Evolutionary conservation across 306 rosid genomes (phyloP), one percentile per base, ranked within the genome.

Genomic region (Psophocarpus tetragonolobus): DNA sequence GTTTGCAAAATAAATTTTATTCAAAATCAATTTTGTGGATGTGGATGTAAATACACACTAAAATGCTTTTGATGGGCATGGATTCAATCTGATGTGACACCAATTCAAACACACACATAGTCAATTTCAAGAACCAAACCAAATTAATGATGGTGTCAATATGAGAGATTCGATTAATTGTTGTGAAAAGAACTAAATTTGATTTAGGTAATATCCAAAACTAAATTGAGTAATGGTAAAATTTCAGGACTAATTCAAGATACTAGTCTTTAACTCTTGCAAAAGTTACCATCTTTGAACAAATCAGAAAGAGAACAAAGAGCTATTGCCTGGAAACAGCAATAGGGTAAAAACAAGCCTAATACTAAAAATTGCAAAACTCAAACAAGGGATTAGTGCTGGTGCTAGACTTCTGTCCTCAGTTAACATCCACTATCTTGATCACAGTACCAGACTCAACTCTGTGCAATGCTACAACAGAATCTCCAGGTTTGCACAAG

Each of bases 391-490:
- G n/a, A 32, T 44, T 27, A 13, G 9, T 62, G 44, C 44, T 26
- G 58, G 57, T 24, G 3, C 15, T 51, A 47, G 54, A n/a, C 33
- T 42, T 1, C 1, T 47, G 61, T 18, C 64, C 47, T 77, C 57
- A 51, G 21, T 51, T 67, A 26, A 66, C 81, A 77, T 36, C 61
- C 68, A 51, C n/a, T 14, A 77, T 77, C 74, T 53, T 77, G 32
- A 77, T 64, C 32, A 67, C 57, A 51, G 45, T 35, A 35, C 8
- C 5, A 17, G 66, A 9, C 8, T 42, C 82, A 32, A 42, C 15
- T 9, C 76, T 50, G 20, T 57, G 71, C 76, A 78, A 9, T 23
- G 77, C 77, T 5, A 79, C 77, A 15, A 70, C 5, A 14, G 14
- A 58, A 11, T 78, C 71, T 32, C 63, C 20, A 41, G 47, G 32